Base-by-base conservation (phyloP, 164 flowering plant genomes). In the Vitis riparia region DNA sequence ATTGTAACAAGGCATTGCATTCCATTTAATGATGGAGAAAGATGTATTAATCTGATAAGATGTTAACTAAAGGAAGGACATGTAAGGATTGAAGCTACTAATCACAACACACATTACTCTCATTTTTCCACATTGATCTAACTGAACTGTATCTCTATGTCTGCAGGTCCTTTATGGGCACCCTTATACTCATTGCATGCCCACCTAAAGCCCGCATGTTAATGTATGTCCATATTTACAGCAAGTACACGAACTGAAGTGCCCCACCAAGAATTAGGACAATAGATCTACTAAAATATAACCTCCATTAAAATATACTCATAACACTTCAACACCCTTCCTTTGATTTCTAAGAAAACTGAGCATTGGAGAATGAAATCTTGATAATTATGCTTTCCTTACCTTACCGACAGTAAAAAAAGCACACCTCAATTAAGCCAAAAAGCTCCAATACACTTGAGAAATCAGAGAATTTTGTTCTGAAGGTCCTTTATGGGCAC, bases 221-320 rank as follows among this genome's bases (percentile, higher is more conserved):
- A n/a, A 17, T 84, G 32, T 87, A n/a, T 74, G 91, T 85, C 91
- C 91, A 85, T 80, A 83, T 89, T 89, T 87, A 86, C 91, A 84
- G 86, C 85, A 82, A 76, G 77, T 70, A 76, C 83, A 75, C 87
- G 76, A 57, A 69, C 77, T 72, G 1, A 77, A 78, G 86, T 74
- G 80, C 65, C 82, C 82, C 71, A 73, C 87, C 90, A 88, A 88
- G 94, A 89, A 88, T 89, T 82, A 89, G 89, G 89, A 85, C 44
- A 37, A 37, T 11, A 32, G 49, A 47, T 48, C 29, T 11, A 53
- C 15, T 3, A n/a, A 53, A 14, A 53, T 53, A 6, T 14, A 53
- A 13, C n/a, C 56, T 13, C 11, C 14, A 51, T 51, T 51, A 11
- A 8, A 51, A 51, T 1, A 51, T 3, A 4, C 11, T 15, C 55